Conservation (phyloP, 768 basidiomycete genomes). For the Termitomyces heimii region DNA sequence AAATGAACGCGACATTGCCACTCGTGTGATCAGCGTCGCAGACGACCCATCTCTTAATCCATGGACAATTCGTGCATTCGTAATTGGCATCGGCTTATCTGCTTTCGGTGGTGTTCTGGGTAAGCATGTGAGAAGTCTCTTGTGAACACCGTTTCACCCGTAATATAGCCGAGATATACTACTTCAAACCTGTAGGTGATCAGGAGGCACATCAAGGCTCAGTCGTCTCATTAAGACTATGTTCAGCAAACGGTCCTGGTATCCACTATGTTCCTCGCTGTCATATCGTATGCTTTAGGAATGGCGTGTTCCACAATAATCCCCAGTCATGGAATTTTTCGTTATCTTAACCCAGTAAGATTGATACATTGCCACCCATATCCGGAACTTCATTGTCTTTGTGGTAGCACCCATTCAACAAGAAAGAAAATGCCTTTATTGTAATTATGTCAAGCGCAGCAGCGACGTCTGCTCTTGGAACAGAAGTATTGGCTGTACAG, state of each 20-base stretch:
- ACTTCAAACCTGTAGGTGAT: constrained; percentile 46
- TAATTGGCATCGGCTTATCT: constrained; percentile 41
- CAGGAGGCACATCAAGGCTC: neutral
- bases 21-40: constrained; percentile 36
- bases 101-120: constrained; percentile 46
- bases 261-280: constrained; percentile 48
- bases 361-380: constrained; percentile 10
- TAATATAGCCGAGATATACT: constrained; percentile 47
- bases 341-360: constrained; percentile 47
- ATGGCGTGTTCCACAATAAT: constrained; percentile 38
- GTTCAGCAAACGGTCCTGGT: constrained; percentile 44
- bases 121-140: constrained; percentile 11
- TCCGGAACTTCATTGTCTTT: neutral
- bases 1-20: constrained; percentile 41
- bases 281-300: constrained; percentile 47
- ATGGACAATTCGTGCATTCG: constrained; percentile 40
- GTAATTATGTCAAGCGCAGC: constrained; percentile 54
- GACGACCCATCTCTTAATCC: constrained; percentile 41
- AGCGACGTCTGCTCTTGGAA: constrained; percentile 46
- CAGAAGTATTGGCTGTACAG: constrained; percentile 49
- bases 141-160: constrained; percentile 4
- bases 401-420: constrained; percentile 49
- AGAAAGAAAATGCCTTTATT: constrained; percentile 54
- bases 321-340: constrained; percentile 37
- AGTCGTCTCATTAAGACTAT: neutral